phyloP scores from a whole-genome alignment of 495 filamentous ascomycete species.

The Xylaria longipes region DNA sequence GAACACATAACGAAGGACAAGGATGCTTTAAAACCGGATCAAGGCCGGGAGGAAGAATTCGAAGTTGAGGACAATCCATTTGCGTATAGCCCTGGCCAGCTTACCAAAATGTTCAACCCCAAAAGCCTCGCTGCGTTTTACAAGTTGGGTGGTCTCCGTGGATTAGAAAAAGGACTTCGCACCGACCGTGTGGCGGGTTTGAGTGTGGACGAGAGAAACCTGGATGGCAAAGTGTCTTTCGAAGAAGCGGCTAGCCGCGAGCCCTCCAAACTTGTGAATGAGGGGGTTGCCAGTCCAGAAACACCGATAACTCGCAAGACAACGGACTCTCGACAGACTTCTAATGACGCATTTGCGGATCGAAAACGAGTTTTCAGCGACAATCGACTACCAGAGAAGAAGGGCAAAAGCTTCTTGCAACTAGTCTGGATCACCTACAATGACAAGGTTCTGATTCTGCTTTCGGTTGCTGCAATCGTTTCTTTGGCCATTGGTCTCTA shows the following conservation, averaged over 20 bases:
- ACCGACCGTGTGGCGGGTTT: conserved; percentile 69
- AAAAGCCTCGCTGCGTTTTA: conserved; percentile 76
- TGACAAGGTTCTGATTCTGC: conserved; percentile 80
- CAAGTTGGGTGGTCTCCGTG: conserved; percentile 69
- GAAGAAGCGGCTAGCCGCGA: conserved; percentile 58
- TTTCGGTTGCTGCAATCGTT: conserved; percentile 74
- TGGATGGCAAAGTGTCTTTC: conserved; percentile 65
- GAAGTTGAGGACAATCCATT: conserved; percentile 71
- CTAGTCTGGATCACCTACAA: conserved; percentile 88
- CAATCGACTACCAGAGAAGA: conserved; percentile 76
- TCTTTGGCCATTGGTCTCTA: conserved; percentile 77
- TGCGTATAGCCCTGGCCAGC: conserved; percentile 71
- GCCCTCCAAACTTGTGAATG: conserved; percentile 40
- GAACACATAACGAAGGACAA: conserved; percentile 57
- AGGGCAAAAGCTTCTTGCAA: conserved; percentile 73
- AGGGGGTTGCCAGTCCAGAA: conserved; percentile 42
- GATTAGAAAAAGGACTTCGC: conserved; percentile 71
- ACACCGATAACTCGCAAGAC: conserved; percentile 37
- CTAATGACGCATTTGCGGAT: conserved; percentile 58
- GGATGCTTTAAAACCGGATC: conserved; percentile 69
- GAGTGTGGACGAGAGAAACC: conserved; percentile 66
- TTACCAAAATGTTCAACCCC: conserved; percentile 77
- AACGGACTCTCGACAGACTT: conserved; percentile 29
- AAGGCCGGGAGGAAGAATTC: conserved; percentile 68
- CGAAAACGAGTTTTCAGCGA: conserved; percentile 73